Percentiles rank a stretch among this genome's conserved stretches.
Evolutionary conservation across 495 filamentous ascomycete species (phyloP).

Genomic region (Cudoniella acicularis): DNA sequence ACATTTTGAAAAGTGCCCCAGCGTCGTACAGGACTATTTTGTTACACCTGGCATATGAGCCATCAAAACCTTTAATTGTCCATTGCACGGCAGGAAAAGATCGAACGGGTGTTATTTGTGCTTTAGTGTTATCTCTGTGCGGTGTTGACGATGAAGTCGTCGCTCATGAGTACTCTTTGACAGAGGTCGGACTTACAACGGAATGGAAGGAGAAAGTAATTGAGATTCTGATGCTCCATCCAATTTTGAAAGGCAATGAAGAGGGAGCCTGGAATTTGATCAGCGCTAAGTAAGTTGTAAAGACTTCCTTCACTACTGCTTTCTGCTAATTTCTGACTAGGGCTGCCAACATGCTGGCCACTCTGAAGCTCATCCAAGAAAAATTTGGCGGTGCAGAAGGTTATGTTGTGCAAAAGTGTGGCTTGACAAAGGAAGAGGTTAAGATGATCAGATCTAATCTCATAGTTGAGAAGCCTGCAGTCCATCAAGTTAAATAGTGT

Average conservation of each 20-base stretch:
- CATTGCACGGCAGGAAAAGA: conserved; percentile 64
- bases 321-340: conserved; percentile 27
- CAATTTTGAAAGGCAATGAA: conserved; percentile 34
- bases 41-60: conserved; percentile 22
- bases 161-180: conserved; percentile 59
- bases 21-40: conserved; percentile 24
- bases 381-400: conserved; percentile 53
- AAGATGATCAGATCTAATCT: conserved; percentile 45
- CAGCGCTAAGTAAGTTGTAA: conserved; percentile 40
- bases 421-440: conserved; percentile 47
- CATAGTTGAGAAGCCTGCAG: conserved; percentile 32
- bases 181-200: conserved; percentile 46
- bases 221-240: conserved; percentile 36
- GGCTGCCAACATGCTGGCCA: conserved; percentile 50
- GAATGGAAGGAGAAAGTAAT: conserved; percentile 41
- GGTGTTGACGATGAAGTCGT: conserved; percentile 53
- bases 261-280: conserved; percentile 47
- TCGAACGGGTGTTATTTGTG: conserved; percentile 60
- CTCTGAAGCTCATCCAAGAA: conserved; percentile 44
- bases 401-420: conserved; percentile 50
- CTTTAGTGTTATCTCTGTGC: conserved; percentile 54
- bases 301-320: conserved; percentile 5
- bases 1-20: conserved; percentile 24
- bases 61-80: conserved; percentile 42
- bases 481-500: background rate